Base-by-base conservation (phyloP, 1,284 basidiomycete genomes). In the Irpex rosettiformis region DNA sequence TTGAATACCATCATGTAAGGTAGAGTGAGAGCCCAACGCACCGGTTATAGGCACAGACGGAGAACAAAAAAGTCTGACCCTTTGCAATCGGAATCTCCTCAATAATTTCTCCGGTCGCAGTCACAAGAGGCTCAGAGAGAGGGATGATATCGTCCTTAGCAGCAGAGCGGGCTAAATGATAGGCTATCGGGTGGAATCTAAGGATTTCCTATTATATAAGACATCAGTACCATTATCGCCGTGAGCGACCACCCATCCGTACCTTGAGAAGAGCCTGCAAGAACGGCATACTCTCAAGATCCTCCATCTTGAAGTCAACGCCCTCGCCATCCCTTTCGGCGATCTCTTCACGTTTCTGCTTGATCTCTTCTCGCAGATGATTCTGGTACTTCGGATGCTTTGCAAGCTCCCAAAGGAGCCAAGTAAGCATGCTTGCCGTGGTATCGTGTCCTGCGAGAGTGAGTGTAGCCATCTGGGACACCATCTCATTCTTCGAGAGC, bases 71-170 rank as follows among this genome's bases (percentile, higher is more conserved):
- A 25, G n/a, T 18, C 22, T 58, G 57, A 6, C 57, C 57, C 13
- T 40, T 45, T 2, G 42, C 57, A 16, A 58, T 63, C 0, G 70
- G 70, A 21, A 82, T 64, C 48, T 69, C 61, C 24, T 63, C 61
- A 58, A 77, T 64, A 2, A 67, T 56, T 28, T 73, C 54, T n/a
- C 73, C 70, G 51, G 72, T 67, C 45, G 62, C 60, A 11, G 70
- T 42, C 22, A 71, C 37, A 11, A 80, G 70, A 2, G 80, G 77
- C 30, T 66, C 69, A 6, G 73, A 74, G 11, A 82, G 71, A 3
- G 79, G 75, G 29, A 80, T 63, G n/a, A 78, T 63, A 29, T 81
- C 74, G 62, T 82, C 77, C 43, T 66, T 48, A 1, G n/a, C 52
- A 21, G 59, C 59, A 1, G 11, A 24, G n/a, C 59, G 52, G n/a